Evolutionary conservation across 129 eudicot genomes (phyloP).

Genomic region (Artemisia annua): DNA sequence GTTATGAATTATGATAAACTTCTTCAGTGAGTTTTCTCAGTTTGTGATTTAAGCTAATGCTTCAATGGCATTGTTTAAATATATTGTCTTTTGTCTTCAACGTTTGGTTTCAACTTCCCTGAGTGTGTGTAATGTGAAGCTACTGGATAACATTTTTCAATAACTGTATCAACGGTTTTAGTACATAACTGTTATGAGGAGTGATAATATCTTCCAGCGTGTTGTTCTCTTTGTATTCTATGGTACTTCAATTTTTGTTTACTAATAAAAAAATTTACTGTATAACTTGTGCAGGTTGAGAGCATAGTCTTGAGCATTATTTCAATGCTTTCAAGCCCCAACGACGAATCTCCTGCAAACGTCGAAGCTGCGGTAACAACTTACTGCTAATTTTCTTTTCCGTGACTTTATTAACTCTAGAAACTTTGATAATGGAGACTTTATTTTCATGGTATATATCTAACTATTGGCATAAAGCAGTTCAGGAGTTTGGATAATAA

Average conservation of each 20-base stretch:
- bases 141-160: neutral
- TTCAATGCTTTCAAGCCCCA: constrained; percentile 71
- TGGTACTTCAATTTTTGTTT: neutral
- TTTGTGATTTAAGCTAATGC: neutral
- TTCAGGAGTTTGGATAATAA: no score
- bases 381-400: neutral
- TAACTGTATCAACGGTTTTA: neutral
- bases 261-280: neutral
- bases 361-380: constrained; percentile 64
- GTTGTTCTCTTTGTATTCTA: neutral
- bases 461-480: no score
- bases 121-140: neutral
- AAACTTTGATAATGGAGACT: no score
- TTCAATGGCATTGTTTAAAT: neutral
- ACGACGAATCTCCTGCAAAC: constrained; percentile 68
- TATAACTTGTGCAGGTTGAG: constrained; percentile 43
- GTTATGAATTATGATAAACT: no score
- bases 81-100: neutral
- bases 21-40: neutral
- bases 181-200: neutral
- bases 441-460: no score
- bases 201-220: neutral
- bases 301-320: constrained; percentile 61
- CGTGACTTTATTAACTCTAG: neutral
- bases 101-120: neutral